These are phyloP conservation scores for Colletotrichum orbiculare DNA, from an alignment of 2,329 filamentous ascomycete species.

Conservation along the genomic window DNA sequence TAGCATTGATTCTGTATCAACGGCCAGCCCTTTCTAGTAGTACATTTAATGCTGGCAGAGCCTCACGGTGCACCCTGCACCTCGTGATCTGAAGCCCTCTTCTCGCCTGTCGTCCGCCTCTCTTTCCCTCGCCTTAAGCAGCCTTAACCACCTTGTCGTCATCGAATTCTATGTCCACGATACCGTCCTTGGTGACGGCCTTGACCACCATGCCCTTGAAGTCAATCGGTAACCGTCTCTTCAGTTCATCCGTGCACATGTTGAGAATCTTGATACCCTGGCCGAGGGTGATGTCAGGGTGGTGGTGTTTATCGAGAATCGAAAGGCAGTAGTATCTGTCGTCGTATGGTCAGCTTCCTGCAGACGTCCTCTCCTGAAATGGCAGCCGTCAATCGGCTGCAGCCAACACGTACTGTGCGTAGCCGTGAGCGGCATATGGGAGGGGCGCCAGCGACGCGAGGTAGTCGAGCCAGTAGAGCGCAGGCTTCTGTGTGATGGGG, in stretches of 20 bases:
- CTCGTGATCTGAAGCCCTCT: constrained; percentile 10
- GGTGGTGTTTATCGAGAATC: constrained; percentile 98
- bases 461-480: constrained; percentile 97
- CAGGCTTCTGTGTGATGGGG: constrained; percentile 89
- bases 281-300: constrained; percentile 89
- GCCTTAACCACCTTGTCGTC: constrained; percentile 78
- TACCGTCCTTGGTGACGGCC: constrained; percentile 93
- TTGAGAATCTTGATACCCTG: constrained; percentile 91
- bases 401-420: constrained; percentile 81
- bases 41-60: constrained; percentile 37
- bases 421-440: constrained; percentile 96
- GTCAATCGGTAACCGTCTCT: constrained; percentile 95
- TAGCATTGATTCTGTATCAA: constrained; percentile 36
- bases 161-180: constrained; percentile 85
- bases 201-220: constrained; percentile 98
- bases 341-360: constrained; percentile 39
- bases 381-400: constrained; percentile 18
- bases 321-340: constrained; percentile 96
- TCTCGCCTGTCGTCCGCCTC: constrained; percentile 32
- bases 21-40: constrained; percentile 38
- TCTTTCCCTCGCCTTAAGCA: constrained; percentile 54
- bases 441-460: constrained; percentile 88
- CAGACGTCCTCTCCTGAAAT: background rate
- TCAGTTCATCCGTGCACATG: constrained; percentile 97
- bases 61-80: constrained; percentile 21